phyloP scores from a whole-genome alignment of 78 protist species.

The Trichosphaerium sp. region DNA sequence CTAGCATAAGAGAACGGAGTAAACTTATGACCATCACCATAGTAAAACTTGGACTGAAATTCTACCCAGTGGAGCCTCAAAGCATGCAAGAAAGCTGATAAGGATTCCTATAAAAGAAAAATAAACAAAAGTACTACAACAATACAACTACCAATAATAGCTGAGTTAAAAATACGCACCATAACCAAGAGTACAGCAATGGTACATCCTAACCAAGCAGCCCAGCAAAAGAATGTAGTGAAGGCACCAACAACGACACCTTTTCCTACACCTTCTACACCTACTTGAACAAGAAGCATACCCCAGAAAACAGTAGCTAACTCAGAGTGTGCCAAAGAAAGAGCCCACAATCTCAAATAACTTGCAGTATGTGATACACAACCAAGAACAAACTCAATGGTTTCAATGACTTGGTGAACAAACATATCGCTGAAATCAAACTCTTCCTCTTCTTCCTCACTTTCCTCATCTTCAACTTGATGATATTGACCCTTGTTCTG shows the following conservation, averaged over 20 bases:
- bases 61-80: constrained; percentile 98
- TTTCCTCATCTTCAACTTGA: neutral
- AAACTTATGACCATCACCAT: constrained; percentile 62
- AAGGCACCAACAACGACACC: constrained; percentile 2
- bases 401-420: constrained; percentile 77
- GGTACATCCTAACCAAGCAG: constrained; percentile 71
- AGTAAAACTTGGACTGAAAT: constrained; percentile 78
- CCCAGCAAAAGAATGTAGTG: constrained; percentile 21
- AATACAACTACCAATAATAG: too few species aligned
- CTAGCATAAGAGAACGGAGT: constrained; percentile 41
- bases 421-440: constrained; percentile 52
- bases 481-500: too few species aligned
- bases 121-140: too few species aligned
- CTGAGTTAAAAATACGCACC: too few species aligned
- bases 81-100: constrained; percentile 95
- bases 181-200: constrained; percentile 76
- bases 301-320: neutral
- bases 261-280: constrained; percentile 70
- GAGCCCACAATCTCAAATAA: constrained; percentile 98
- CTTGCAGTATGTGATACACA: constrained; percentile 95
- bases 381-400: constrained; percentile 91
- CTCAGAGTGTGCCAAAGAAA: constrained; percentile 90
- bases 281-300: neutral
- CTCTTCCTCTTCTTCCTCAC: neutral
- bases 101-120: too few species aligned